These are phyloP conservation scores for Salvia splendens DNA, from an alignment of 257 asterid genomes.

Conservation along the genomic window DNA sequence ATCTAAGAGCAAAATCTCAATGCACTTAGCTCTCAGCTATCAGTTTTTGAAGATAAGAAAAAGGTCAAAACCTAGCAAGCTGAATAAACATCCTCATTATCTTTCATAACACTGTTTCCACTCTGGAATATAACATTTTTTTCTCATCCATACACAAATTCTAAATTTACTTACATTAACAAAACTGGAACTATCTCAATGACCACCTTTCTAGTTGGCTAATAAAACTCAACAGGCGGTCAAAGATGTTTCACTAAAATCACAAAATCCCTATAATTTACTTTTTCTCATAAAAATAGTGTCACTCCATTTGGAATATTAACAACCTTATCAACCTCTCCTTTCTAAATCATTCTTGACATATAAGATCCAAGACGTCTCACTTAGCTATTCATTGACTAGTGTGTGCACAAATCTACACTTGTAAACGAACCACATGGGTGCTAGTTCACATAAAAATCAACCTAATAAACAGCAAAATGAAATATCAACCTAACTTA, in stretches of 20 bases:
- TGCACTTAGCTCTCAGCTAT: slow-evolving; percentile 2
- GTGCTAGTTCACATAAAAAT: slow-evolving; percentile 3
- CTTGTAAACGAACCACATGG: slow-evolving; percentile 9
- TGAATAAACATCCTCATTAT: background rate
- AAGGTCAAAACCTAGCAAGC: slow-evolving; percentile 6
- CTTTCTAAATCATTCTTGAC: background rate
- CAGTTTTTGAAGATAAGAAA: background rate
- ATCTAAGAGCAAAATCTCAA: background rate
- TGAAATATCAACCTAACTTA: slow-evolving; percentile 19
- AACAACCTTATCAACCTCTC: background rate
- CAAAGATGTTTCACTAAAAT: background rate
- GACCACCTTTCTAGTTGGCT: background rate
- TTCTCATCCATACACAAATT: background rate
- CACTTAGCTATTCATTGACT: slow-evolving; percentile 1
- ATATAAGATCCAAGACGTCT: background rate
- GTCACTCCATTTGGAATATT: background rate
- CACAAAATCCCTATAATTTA: background rate
- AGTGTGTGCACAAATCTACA: background rate
- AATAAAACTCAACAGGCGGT: background rate
- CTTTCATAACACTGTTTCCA: background rate
- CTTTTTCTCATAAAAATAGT: background rate
- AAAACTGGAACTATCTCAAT: background rate
- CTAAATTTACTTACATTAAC: background rate
- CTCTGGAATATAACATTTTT: background rate
- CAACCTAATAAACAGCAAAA: background rate